Evolutionary conservation across 2,329 filamentous ascomycete species (phyloP).

Genomic region (Thielaviopsis musarum): DNA sequence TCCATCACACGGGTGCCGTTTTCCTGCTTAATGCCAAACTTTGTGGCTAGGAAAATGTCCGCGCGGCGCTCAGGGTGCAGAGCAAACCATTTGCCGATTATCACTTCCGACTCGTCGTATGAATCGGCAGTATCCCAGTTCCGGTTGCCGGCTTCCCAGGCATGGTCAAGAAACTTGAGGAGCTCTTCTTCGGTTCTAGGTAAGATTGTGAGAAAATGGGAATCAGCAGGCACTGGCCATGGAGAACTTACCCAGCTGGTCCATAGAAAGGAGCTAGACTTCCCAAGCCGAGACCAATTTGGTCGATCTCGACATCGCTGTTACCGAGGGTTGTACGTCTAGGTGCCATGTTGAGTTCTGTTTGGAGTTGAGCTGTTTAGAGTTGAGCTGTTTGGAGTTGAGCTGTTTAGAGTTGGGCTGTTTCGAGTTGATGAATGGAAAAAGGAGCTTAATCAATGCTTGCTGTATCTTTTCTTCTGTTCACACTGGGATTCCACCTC

Average conservation of each 20-base stretch:
- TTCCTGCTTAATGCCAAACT: constrained; percentile 18
- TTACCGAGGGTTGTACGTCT: constrained; percentile 24
- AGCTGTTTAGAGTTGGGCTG: too few relatives aligned
- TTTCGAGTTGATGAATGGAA: neutral
- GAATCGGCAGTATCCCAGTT: constrained; percentile 34
- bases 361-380: too few relatives aligned
- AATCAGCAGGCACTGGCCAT: neutral
- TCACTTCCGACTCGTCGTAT: constrained; percentile 31
- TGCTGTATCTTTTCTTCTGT: neutral
- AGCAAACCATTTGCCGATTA: constrained; percentile 34
- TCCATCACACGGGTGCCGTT: constrained; percentile 10
- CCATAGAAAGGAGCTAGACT: constrained; percentile 22
- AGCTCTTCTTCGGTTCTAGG: constrained; percentile 27
- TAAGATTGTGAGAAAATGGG: constrained; percentile 17
- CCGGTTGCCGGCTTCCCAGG: constrained; percentile 30
- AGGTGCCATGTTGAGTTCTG: neutral
- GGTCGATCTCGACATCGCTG: constrained; percentile 26
- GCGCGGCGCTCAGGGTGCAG: constrained; percentile 29
- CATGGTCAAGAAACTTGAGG: constrained; percentile 32
- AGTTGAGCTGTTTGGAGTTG: too few relatives aligned
- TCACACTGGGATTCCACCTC: neutral
- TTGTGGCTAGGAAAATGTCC: constrained; percentile 32
- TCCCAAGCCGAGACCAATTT: constrained; percentile 10
- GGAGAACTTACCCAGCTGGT: constrained; percentile 8
- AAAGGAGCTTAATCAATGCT: neutral